These are phyloP conservation scores for Paspalum vaginatum DNA, from an alignment of 176 grass and related monocot species.

Conservation along the genomic window DNA sequence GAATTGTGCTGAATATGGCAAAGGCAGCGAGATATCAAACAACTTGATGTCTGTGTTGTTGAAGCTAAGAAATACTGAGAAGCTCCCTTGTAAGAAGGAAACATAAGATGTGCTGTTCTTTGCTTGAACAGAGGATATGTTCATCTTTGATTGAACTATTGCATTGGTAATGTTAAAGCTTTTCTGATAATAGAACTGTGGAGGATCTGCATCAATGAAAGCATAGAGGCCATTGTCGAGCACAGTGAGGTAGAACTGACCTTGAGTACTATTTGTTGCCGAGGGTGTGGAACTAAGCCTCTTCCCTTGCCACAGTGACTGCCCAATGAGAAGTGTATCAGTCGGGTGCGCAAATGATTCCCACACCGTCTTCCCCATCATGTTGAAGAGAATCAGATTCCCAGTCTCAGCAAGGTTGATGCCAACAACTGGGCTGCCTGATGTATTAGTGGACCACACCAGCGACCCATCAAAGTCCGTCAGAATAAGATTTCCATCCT, in stretches of 20 bases:
- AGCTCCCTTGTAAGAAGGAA: conserved; percentile 56
- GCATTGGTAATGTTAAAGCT: conserved; percentile 40
- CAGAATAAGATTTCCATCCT: conserved; percentile 55
- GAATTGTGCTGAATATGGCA: conserved; percentile 48
- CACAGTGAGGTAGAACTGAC: conserved; percentile 60
- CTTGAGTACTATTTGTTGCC: conserved; percentile 44
- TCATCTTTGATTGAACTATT: conserved; percentile 40
- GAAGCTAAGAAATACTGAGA: conserved; percentile 47
- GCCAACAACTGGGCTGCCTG: conserved; percentile 33
- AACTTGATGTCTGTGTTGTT: conserved; percentile 26
- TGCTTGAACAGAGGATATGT: conserved; percentile 35
- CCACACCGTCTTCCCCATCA: conserved; percentile 51
- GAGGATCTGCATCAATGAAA: conserved; percentile 44
- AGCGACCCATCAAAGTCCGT: conserved; percentile 38
- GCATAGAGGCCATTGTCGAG: conserved; percentile 48
- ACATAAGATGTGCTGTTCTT: conserved; percentile 39
- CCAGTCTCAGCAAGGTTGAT: conserved; percentile 54
- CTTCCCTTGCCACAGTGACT: conserved; percentile 60
- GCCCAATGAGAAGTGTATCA: conserved; percentile 56
- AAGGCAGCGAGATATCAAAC: conserved; percentile 42
- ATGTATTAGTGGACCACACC: conserved; percentile 60
- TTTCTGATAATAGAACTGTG: conserved; percentile 46
- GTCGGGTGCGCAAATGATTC: conserved; percentile 65
- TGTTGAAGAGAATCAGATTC: conserved; percentile 64
- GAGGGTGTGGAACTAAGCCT: conserved; percentile 44